Percentiles rank a stretch among this genome's conserved stretches.
Conservation (phyloP, 768 basidiomycete genomes). For the Cyathus striatus region DNA sequence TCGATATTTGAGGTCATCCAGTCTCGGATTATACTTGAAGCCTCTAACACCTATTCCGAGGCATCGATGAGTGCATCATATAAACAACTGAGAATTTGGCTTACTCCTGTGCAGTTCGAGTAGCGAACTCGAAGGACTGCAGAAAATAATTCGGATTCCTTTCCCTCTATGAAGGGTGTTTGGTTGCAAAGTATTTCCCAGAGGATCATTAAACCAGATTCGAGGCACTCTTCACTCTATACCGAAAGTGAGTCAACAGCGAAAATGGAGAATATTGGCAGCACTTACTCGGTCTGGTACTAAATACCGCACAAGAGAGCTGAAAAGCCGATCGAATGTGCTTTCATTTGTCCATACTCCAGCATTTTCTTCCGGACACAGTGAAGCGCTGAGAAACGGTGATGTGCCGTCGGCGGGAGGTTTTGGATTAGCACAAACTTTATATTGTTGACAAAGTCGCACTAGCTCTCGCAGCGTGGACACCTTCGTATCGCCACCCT, state of each 20-base stretch:
- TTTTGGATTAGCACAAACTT: conserved; percentile 47
- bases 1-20: conserved; percentile 66
- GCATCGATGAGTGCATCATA: conserved; percentile 4
- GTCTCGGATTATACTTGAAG: conserved; percentile 79
- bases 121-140: conserved; percentile 69
- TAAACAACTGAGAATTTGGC: conserved; percentile 14
- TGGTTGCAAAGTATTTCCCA: conserved; percentile 85
- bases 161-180: conserved; percentile 66
- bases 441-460: conserved; percentile 55
- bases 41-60: conserved; percentile 64
- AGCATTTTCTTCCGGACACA: conserved; percentile 37
- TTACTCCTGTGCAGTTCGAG: conserved; percentile 64
- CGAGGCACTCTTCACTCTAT: conserved; percentile 61
- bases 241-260: conserved; percentile 1
- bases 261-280: conserved; percentile 3
- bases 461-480: conserved; percentile 61
- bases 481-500: conserved; percentile 44
- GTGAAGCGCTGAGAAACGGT: conserved; percentile 36
- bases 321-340: conserved; percentile 66
- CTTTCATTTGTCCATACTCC: conserved; percentile 73
- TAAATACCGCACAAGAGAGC: conserved; percentile 58
- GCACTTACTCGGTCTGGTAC: conserved; percentile 54
- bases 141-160: conserved; percentile 72
- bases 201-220: conserved; percentile 74
- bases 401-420: conserved; percentile 46